phyloP scores from a whole-genome alignment of 2,329 filamentous ascomycete species.

The Monilinia aucupariae region DNA sequence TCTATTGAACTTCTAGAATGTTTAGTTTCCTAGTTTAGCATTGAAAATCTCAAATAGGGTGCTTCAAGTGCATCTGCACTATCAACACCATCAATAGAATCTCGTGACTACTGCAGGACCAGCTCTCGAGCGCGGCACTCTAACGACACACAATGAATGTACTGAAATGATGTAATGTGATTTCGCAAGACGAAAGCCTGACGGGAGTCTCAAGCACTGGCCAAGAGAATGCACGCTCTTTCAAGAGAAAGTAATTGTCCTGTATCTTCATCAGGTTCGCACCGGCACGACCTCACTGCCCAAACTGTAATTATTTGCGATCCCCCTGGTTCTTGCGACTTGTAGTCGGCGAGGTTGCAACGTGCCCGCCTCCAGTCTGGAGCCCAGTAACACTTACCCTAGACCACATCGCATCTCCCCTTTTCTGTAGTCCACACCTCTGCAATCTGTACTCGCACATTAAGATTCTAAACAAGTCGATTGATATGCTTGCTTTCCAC shows the following conservation, averaged over 20 bases:
- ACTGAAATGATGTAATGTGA: not conserved
- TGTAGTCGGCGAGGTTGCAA: constrained; percentile 7
- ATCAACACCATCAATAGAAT: not conserved
- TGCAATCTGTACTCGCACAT: not conserved
- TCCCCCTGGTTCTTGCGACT: not conserved
- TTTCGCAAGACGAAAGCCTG: not conserved
- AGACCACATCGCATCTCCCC: constrained; percentile 1
- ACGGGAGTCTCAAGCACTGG: not conserved
- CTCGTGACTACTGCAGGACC: not conserved
- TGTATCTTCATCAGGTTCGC: not conserved
- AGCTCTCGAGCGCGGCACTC: not conserved
- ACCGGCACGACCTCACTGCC: not conserved
- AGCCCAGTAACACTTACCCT: not conserved
- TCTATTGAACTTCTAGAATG: constrained; percentile 7
- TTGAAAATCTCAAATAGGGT: not conserved
- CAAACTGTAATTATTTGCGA: not conserved
- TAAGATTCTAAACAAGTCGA: not conserved
- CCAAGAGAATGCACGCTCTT: not conserved
- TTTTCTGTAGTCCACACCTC: not conserved
- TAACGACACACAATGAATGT: not conserved
- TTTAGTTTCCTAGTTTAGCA: not conserved
- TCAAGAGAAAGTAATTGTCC: not conserved
- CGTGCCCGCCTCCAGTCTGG: constrained; percentile 2
- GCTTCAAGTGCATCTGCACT: not conserved
- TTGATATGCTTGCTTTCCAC: constrained; percentile 9